A percentile compares a stretch with the other conserved stretches of the same genome.
Evolutionary conservation across 2,329 filamentous ascomycete species (phyloP).

Genomic region (Phaeomoniella chlamydospora): DNA sequence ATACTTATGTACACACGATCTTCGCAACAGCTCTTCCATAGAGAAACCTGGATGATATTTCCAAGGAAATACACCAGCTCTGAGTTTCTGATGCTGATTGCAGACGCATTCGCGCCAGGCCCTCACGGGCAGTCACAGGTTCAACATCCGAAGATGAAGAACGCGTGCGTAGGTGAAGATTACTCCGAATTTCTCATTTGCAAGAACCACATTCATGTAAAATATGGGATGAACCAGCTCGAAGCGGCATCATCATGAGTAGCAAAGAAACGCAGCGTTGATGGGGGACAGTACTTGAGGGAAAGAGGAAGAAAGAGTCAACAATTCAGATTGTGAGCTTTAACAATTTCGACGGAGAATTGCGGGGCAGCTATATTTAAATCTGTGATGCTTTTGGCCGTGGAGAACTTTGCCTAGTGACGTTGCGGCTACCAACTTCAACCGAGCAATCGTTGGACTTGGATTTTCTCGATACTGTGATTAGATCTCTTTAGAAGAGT

Average conservation of each 20-base stretch:
- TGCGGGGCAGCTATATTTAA: not conserved
- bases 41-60: conserved; percentile 33
- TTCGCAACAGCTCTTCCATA: conserved; percentile 90
- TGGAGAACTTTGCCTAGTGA: not conserved
- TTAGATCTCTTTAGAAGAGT: no score
- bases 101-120: conserved; percentile 68
- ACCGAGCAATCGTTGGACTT: no score
- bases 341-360: not conserved
- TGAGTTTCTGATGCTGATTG: conserved; percentile 90
- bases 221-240: conserved; percentile 1
- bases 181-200: conserved; percentile 99
- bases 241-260: conserved; percentile 16
- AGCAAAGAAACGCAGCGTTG: conserved; percentile 44
- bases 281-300: conserved; percentile 33
- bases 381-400: no score
- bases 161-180: conserved; percentile 53
- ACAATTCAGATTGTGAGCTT: no score
- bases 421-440: no score
- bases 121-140: conserved; percentile 60
- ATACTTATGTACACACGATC: conserved; percentile 55
- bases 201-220: conserved; percentile 21
- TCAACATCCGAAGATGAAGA: conserved; percentile 20
- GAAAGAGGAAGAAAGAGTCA: conserved; percentile 15
- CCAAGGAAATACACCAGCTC: conserved; percentile 22
- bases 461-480: no score